Percentiles rank a stretch among this genome's conserved stretches.
Evolutionary conservation across 257 asterid species (phyloP).

Genomic region (Henckelia pumila): DNA sequence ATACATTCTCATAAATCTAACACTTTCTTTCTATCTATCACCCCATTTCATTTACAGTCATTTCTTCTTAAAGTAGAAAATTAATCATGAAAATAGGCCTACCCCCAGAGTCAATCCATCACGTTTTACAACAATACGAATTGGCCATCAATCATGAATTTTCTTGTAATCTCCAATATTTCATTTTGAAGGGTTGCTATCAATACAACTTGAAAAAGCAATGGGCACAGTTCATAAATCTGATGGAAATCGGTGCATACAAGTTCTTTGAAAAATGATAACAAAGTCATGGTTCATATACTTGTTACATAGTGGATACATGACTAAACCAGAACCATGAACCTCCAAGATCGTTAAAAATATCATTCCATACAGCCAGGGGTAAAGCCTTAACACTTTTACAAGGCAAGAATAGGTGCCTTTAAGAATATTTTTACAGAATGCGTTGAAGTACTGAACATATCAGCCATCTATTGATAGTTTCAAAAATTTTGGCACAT

Average conservation of each 20-base stretch:
- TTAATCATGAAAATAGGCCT: constrained; percentile 8
- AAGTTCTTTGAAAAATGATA: constrained; percentile 3
- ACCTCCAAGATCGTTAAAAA: neutral
- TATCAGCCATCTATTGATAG: too few species aligned
- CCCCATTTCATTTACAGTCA: neutral
- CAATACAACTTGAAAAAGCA: constrained; percentile 68
- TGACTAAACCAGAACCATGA: neutral
- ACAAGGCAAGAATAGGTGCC: neutral
- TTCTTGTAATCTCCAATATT: constrained; percentile 91
- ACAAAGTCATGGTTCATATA: neutral
- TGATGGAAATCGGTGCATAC: constrained; percentile 13
- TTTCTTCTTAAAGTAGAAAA: neutral
- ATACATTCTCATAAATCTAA: neutral
- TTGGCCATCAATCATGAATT: constrained; percentile 99
- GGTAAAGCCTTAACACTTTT: neutral
- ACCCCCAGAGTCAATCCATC: constrained; percentile 99
- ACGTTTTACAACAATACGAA: constrained; percentile 95
- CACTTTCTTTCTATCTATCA: neutral
- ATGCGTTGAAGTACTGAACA: neutral
- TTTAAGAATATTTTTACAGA: neutral
- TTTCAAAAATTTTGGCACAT: neutral
- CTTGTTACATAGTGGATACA: neutral
- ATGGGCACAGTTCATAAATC: neutral
- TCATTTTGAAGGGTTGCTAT: constrained; percentile 98
- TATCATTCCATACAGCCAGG: neutral